Evolutionary conservation across 345 rosid genomes (phyloP).

Genomic region (Excoecaria cochinchinensis): DNA sequence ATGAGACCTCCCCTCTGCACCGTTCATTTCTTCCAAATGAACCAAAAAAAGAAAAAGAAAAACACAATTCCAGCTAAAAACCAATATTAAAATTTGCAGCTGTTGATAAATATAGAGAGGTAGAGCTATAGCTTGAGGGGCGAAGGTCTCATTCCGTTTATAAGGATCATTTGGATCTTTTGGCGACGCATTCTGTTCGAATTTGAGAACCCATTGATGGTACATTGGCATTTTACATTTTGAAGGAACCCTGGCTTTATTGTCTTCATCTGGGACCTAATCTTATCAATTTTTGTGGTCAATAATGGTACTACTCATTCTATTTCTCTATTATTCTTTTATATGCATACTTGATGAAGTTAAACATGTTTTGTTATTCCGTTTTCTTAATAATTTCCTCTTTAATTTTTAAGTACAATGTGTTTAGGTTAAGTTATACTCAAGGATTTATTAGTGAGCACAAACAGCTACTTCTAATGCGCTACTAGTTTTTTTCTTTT

Average conservation of each 20-base stretch:
- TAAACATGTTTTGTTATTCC: neutral
- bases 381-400: neutral
- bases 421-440: neutral
- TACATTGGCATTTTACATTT: conserved; percentile 17
- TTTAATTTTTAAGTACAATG: neutral
- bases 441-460: neutral
- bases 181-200: neutral
- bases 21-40: neutral
- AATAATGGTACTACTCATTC: conserved; percentile 33
- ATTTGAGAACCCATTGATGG: neutral
- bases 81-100: neutral
- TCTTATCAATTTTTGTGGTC: conserved; percentile 15
- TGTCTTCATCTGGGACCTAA: conserved; percentile 31
- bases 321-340: neutral
- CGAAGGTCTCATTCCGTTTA: conserved; percentile 3
- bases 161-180: neutral
- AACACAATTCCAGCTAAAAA: neutral
- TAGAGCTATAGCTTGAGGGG: neutral
- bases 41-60: no score
- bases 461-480: neutral
- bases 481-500: no score
- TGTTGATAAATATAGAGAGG: conserved; percentile 6
- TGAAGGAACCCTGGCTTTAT: conserved; percentile 28
- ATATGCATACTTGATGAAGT: neutral
- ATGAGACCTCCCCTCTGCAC: conserved; percentile 3